Percentiles rank a stretch among this genome's conserved stretches.
Evolutionary conservation across 345 rosid species (phyloP).

Genomic region (Garcia nutans): DNA sequence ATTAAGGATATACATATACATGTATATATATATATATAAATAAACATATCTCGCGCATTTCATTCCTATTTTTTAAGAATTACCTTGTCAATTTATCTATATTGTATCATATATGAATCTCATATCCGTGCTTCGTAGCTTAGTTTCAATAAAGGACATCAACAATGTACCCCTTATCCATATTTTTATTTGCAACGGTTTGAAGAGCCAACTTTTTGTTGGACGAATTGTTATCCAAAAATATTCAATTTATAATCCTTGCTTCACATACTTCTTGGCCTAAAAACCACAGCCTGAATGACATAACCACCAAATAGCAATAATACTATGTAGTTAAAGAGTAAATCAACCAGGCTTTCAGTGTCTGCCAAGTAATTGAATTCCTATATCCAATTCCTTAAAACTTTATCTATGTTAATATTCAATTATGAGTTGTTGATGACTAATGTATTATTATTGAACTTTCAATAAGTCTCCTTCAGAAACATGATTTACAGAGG

Average conservation of each 20-base stretch:
- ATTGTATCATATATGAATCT: no score
- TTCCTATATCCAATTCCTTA: neutral
- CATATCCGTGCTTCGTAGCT: no score
- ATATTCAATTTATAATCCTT: neutral
- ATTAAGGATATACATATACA: no score
- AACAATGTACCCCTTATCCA: no score
- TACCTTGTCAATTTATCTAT: no score
- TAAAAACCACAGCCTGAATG: neutral
- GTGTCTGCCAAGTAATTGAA: conserved; percentile 8
- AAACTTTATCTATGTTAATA: conserved; percentile 9
- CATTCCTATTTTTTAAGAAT: no score
- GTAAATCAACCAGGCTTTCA: neutral
- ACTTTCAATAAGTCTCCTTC: conserved; percentile 19
- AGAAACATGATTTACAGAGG: conserved; percentile 9
- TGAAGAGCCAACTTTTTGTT: no score
- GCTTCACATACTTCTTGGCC: neutral
- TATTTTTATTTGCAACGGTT: no score
- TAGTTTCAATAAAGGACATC: no score
- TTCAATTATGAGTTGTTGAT: neutral
- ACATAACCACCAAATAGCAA: neutral
- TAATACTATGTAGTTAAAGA: neutral
- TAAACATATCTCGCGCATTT: no score
- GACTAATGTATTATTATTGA: conserved; percentile 18
- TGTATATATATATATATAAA: no score
- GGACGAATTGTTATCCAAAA: no score